A percentile compares a stretch with the other conserved stretches of the same genome.
Evolutionary conservation across 2,329 filamentous ascomycete species (phyloP).

Genomic region (Fusarium sp.): DNA sequence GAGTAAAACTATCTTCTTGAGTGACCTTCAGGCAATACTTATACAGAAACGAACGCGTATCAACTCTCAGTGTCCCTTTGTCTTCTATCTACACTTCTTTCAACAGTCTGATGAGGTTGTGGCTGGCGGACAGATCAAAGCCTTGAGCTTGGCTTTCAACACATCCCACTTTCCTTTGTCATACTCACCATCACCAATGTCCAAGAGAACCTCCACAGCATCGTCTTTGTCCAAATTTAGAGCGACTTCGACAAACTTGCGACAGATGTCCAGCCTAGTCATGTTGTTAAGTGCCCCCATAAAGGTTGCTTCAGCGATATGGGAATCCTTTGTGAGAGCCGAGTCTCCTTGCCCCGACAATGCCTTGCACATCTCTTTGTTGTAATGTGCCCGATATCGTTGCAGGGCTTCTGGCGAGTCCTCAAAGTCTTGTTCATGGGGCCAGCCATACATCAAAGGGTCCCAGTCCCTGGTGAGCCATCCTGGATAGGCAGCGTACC

Average conservation of each 20-base stretch:
- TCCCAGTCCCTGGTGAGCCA: constrained; percentile 6
- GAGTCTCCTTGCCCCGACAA: not conserved
- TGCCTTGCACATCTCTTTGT: not conserved
- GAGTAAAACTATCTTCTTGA: not conserved
- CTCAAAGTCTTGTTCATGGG: not conserved
- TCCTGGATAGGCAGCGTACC: not conserved
- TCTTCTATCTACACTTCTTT: fast-evolving
- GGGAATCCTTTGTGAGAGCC: not conserved
- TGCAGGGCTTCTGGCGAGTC: not conserved
- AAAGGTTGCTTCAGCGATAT: not conserved
- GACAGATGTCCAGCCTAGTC: not conserved
- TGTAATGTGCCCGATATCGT: not conserved
- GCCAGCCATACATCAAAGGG: constrained; percentile 14
- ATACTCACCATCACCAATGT: not conserved
- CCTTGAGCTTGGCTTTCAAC: not conserved
- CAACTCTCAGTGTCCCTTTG: not conserved
- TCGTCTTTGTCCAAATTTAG: not conserved
- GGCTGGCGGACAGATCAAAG: fast-evolving
- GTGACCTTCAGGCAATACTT: not conserved
- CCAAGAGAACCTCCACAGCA: not conserved
- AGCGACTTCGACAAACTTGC: not conserved
- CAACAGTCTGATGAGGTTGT: not conserved
- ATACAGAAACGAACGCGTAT: not conserved
- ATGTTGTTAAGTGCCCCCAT: not conserved
- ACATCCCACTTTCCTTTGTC: not conserved